Conservation (phyloP, 1,284 basidiomycete species). For the Schizophyllum amplum region DNA sequence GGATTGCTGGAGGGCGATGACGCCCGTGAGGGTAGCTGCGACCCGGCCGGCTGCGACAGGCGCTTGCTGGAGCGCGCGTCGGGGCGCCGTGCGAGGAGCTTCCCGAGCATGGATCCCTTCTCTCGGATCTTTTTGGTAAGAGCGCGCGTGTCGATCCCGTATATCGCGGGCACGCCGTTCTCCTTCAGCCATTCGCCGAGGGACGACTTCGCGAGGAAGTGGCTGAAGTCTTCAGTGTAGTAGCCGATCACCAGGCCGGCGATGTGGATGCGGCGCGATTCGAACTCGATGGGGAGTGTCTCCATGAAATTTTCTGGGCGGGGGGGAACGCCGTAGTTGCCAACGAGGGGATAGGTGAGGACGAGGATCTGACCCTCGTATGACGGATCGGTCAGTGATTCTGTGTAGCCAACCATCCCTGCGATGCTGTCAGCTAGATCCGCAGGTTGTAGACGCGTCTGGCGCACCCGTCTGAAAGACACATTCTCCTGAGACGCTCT, state of each 20-base stretch:
- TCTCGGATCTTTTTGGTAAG: constrained; percentile 96
- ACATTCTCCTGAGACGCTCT: constrained; percentile 94
- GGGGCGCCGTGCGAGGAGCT: constrained; percentile 59
- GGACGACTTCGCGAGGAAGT: constrained; percentile 88
- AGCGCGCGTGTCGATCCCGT: constrained; percentile 94
- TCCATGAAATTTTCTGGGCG: constrained; percentile 51
- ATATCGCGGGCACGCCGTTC: constrained; percentile 91
- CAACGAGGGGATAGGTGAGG: constrained; percentile 94
- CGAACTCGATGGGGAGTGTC: constrained; percentile 76
- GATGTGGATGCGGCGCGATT: constrained; percentile 92
- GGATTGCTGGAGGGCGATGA: constrained; percentile 41
- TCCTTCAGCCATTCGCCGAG: constrained; percentile 94
- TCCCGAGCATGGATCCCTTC: constrained; percentile 89
- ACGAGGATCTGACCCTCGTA: constrained; percentile 98
- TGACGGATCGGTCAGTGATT: constrained; percentile 97
- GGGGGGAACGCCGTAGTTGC: constrained; percentile 97
- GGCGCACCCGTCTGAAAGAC: constrained; percentile 94
- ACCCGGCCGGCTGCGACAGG: constrained; percentile 24
- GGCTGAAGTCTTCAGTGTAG: constrained; percentile 92
- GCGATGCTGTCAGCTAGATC: constrained; percentile 7
- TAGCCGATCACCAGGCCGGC: constrained; percentile 90
- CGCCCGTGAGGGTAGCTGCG: constrained; percentile 39
- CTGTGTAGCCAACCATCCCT: constrained; percentile 99
- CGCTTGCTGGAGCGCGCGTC: constrained; percentile 29
- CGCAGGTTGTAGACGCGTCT: constrained; percentile 2